phyloP scores from a whole-genome alignment of 2,329 filamentous ascomycete species.

The Diaporthe vaccinii region DNA sequence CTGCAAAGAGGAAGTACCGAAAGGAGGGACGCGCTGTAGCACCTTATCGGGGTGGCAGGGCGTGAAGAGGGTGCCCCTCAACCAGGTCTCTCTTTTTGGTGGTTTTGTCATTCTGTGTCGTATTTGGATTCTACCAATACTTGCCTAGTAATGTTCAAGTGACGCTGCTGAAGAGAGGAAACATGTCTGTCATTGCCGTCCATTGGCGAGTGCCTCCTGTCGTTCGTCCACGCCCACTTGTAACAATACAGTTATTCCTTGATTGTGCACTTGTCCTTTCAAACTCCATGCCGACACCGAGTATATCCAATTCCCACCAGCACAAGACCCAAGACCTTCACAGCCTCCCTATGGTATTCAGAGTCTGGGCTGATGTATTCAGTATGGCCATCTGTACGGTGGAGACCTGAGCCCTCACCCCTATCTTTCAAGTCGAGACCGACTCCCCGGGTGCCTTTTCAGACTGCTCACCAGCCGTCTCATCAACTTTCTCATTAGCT shows the following conservation, averaged over 20 bases:
- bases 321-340: neutral
- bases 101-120: neutral
- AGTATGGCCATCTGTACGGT: neutral
- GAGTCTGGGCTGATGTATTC: neutral
- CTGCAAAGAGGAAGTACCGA: neutral
- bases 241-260: neutral
- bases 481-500: neutral
- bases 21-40: neutral
- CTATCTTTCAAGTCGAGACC: neutral
- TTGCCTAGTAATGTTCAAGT: neutral
- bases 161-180: neutral
- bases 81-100: neutral
- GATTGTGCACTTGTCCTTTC: neutral
- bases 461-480: neutral
- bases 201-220: neutral
- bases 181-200: neutral
- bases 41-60: neutral
- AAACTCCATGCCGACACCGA: neutral
- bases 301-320: neutral
- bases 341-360: too few species aligned
- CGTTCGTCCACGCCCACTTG: neutral
- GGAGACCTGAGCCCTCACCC: neutral
- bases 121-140: neutral
- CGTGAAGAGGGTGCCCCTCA: constrained; percentile 6
- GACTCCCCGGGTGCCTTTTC: neutral